Percentiles rank a stretch among this genome's conserved stretches.
These are phyloP conservation scores for Elsinoe perseae DNA, from an alignment of 2,329 filamentous ascomycete species.

Conservation along the genomic window DNA sequence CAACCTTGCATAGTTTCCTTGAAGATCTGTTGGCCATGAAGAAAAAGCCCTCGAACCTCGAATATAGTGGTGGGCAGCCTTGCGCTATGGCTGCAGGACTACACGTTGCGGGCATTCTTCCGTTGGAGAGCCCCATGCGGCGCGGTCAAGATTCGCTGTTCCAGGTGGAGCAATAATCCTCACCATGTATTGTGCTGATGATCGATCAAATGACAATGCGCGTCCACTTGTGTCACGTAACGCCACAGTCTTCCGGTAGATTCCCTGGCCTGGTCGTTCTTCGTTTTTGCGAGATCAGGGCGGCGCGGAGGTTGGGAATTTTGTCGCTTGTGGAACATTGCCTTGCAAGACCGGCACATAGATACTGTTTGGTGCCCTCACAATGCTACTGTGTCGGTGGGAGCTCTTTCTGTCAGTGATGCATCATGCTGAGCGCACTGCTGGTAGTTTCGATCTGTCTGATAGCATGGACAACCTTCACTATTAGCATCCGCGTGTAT, in stretches of 20 bases:
- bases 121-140: neutral
- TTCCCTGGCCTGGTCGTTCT: neutral
- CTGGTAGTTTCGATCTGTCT: constrained; percentile 7
- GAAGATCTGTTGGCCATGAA: neutral
- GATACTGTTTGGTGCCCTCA: neutral
- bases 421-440: neutral
- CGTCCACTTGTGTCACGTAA: neutral
- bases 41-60: neutral
- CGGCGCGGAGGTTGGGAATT: neutral
- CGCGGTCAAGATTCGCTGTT: neutral
- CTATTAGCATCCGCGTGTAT: neutral
- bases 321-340: neutral
- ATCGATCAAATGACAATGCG: neutral
- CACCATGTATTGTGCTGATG: neutral
- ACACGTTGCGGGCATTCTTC: neutral
- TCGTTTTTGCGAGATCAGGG: neutral
- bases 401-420: neutral
- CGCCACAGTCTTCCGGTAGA: neutral
- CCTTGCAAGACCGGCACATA: neutral
- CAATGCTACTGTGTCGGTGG: neutral
- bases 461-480: constrained; percentile 7
- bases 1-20: neutral
- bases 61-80: neutral
- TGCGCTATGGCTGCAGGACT: neutral
- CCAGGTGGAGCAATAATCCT: neutral